phyloP scores from a whole-genome alignment of 768 basidiomycete genomes.

The Epithele typhae region DNA sequence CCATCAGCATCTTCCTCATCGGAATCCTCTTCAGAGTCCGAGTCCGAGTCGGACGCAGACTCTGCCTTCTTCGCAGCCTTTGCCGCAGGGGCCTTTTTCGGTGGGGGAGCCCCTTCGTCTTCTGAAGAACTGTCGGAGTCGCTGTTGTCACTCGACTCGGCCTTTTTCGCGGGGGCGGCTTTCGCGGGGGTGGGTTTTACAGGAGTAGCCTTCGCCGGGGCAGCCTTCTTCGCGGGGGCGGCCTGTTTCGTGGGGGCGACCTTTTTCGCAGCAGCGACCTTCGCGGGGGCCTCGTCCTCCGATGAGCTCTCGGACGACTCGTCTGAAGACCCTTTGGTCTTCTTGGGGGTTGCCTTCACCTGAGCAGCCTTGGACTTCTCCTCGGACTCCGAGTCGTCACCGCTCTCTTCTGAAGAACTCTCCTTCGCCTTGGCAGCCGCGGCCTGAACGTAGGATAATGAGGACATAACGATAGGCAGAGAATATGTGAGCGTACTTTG shows the following conservation, averaged over 20 bases:
- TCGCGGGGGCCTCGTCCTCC: slow-evolving; percentile 20
- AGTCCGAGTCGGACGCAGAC: slow-evolving; percentile 18
- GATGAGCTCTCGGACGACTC: slow-evolving; percentile 16
- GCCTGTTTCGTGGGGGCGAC: slow-evolving; percentile 19
- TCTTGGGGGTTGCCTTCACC: slow-evolving; percentile 26
- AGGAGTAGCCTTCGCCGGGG: slow-evolving; percentile 14
- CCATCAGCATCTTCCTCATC: slow-evolving; percentile 41
- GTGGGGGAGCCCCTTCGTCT: slow-evolving; percentile 18
- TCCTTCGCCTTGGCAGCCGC: background rate
- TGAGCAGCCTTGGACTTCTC: slow-evolving; percentile 37
- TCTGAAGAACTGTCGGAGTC: slow-evolving; percentile 20
- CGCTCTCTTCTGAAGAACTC: slow-evolving; percentile 12
- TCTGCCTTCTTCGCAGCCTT: slow-evolving; percentile 17
- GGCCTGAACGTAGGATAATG: background rate
- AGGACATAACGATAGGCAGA: too few relatives aligned
- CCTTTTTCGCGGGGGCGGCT: slow-evolving; percentile 23
- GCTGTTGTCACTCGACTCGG: slow-evolving; percentile 17
- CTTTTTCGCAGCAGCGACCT: too few relatives aligned
- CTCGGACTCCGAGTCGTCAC: slow-evolving; percentile 26
- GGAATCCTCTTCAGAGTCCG: slow-evolving; percentile 11
- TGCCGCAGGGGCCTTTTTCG: slow-evolving; percentile 8
- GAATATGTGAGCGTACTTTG: slow-evolving; percentile 12
- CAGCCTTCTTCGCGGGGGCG: slow-evolving; percentile 16
- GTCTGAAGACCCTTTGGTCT: slow-evolving; percentile 18
- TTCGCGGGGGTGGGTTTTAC: slow-evolving; percentile 24